Evolutionary conservation across 768 basidiomycete genomes (phyloP).

Genomic region (Cystobasidium tubakii): DNA sequence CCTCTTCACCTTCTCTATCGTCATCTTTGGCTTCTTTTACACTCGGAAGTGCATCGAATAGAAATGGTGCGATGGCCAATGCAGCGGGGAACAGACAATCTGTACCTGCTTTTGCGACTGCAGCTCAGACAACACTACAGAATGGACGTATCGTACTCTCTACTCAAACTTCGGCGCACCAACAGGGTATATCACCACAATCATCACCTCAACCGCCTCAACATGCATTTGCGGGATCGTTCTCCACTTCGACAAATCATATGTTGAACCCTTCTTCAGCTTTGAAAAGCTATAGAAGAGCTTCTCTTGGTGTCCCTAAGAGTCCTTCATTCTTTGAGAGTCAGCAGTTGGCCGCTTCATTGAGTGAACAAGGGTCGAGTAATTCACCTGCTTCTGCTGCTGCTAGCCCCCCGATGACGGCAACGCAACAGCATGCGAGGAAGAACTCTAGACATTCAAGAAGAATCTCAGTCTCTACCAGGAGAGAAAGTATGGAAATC

Average conservation of each 20-base stretch:
- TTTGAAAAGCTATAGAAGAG: neutral
- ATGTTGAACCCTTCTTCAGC: constrained; percentile 3
- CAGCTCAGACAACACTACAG: neutral
- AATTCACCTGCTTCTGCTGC: constrained; percentile 17
- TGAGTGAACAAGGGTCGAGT: neutral
- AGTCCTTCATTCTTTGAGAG: constrained; percentile 6
- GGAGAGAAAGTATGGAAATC: constrained; percentile 80
- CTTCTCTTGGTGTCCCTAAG: constrained; percentile 1
- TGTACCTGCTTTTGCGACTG: constrained; percentile 4
- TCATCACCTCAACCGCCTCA: constrained; percentile 6
- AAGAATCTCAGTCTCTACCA: constrained; percentile 79
- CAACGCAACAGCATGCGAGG: constrained; percentile 47
- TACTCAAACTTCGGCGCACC: neutral
- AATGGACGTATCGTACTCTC: constrained; percentile 3
- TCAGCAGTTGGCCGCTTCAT: constrained; percentile 1
- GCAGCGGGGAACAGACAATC: neutral
- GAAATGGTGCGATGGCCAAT: no score
- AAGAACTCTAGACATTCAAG: constrained; percentile 72
- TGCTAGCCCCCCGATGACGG: neutral
- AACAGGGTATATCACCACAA: constrained; percentile 6
- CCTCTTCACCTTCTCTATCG: constrained; percentile 11
- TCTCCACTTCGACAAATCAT: neutral
- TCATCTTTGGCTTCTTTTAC: constrained; percentile 17
- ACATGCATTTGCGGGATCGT: neutral
- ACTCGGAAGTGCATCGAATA: neutral